A percentile compares a stretch with the other conserved stretches of the same genome.
Conservation (phyloP, 106 monocot genomes). For the Dendrobium chrysotoxum region DNA sequence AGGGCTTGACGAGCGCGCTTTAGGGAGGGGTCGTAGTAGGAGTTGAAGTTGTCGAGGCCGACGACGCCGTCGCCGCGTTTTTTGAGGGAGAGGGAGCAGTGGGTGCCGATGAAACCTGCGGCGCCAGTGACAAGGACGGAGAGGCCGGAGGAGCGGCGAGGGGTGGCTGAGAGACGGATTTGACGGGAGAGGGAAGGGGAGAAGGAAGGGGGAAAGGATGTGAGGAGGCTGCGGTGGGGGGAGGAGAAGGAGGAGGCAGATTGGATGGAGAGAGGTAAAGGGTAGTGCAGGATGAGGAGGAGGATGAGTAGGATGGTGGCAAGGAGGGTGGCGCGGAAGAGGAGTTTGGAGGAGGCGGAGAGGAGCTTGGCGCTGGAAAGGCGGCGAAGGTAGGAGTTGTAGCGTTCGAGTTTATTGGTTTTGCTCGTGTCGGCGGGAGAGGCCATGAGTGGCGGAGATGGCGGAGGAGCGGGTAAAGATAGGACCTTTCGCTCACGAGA, state of each 20-base stretch:
- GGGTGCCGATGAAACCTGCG: slow-evolving; percentile 31
- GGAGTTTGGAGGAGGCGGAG: slow-evolving; percentile 1
- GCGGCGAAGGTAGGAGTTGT: slow-evolving; percentile 5
- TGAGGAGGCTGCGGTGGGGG: slow-evolving; percentile 7
- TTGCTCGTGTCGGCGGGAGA: slow-evolving; percentile 5
- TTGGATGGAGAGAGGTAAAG: neutral
- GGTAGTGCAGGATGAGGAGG: neutral
- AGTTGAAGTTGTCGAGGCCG: slow-evolving; percentile 40
- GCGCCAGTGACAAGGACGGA: slow-evolving; percentile 40
- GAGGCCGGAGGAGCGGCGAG: slow-evolving; percentile 10
- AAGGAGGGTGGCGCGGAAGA: neutral
- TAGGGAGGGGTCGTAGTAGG: slow-evolving; percentile 37
- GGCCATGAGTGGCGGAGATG: neutral
- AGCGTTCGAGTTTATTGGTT: slow-evolving; percentile 1
- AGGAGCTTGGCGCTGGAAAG: neutral
- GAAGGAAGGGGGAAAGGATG: slow-evolving; percentile 2
- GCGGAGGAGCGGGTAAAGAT: neutral
- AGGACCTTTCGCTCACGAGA: neutral
- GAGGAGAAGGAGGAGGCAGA: neutral
- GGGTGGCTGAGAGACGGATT: slow-evolving; percentile 25
- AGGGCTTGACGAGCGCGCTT: slow-evolving; percentile 30
- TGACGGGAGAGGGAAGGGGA: slow-evolving; percentile 9
- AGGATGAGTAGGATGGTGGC: neutral
- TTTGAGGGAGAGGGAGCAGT: slow-evolving; percentile 22
- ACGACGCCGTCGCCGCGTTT: slow-evolving; percentile 33